Evolutionary conservation across 805 yeast genomes (phyloP), one percentile per base, ranked within the genome.

Genomic region (Wickerhamomyces tratensis): DNA sequence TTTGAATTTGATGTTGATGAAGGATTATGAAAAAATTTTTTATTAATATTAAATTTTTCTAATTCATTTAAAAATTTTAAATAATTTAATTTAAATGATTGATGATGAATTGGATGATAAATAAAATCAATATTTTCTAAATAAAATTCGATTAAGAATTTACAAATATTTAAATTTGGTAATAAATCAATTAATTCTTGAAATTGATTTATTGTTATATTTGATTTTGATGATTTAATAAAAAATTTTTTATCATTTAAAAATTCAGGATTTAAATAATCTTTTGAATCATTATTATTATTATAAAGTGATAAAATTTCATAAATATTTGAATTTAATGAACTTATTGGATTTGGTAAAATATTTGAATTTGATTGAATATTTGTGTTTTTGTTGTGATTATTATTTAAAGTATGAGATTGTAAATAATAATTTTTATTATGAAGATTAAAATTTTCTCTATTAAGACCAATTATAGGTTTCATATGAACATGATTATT

Each of bases 71-170:
- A 13, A 34, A 41, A 41, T 25, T 33, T 12, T 31, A 31, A 11
- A 26, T 39, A 31, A 11, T 40, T n/a, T 12, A 7, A 14, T 14
- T 41, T 46, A 40, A 57, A 57, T 2, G 53, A 40, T 25, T 60
- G 61, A 45, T 57, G 59, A 37, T 57, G 62, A 11, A 57, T 31
- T 5, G 62, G 57, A 41, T 57, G 62, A 39, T 56, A 56, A 26
- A 57, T 54, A 47, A 55, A 57, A 38, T 57, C 62, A 30, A 57
- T 44, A 39, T 57, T 50, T 20, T 47, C 50, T 33, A 57, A 40
- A 36, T 57, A 57, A 37, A 55, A 55, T 25, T 57, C 57, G 9
- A 54, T 55, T 4, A 57, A 36, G 11, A 54, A 36, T 33, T 46
- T 50, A 1, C 57, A 52, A 10, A 13, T 7, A 6, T 8, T 25